Evolutionary conservation across 257 asterid genomes (phyloP).

Genomic region (Przewalskia tangutica): DNA sequence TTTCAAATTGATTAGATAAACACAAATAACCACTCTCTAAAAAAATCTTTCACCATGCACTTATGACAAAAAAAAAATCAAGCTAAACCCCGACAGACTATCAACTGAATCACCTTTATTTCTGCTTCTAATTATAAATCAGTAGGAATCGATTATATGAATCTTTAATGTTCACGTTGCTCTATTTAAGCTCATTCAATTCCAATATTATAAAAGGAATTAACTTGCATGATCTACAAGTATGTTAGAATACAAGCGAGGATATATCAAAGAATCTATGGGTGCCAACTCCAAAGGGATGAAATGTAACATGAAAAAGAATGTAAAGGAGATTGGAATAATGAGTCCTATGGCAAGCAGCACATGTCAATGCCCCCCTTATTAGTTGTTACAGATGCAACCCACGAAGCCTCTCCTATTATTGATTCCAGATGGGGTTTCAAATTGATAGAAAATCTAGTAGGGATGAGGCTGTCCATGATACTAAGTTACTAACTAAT

Average conservation of each 20-base stretch:
- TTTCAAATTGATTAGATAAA: too few relatives aligned
- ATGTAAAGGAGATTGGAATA: neutral
- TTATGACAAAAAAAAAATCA: too few relatives aligned
- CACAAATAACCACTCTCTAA: too few relatives aligned
- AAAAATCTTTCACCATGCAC: too few relatives aligned
- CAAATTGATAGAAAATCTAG: neutral
- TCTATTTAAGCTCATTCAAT: neutral
- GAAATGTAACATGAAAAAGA: neutral
- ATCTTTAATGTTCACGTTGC: neutral
- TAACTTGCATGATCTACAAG: neutral
- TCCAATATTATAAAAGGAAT: neutral
- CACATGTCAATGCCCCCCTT: conserved; percentile 5
- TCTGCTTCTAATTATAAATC: too few relatives aligned
- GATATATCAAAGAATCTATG: neutral
- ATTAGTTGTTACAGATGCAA: conserved; percentile 2
- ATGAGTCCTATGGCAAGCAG: neutral
- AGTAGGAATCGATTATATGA: neutral
- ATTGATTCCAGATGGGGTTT: neutral
- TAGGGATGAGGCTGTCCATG: neutral
- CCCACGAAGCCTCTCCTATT: neutral
- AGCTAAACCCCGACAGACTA: too few relatives aligned
- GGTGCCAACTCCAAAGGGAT: neutral
- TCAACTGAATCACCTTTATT: neutral
- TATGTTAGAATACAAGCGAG: neutral
- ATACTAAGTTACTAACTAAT: too few relatives aligned